phyloP scores from a whole-genome alignment of 352 stramenopile species.

The Plasmopara muralis region DNA sequence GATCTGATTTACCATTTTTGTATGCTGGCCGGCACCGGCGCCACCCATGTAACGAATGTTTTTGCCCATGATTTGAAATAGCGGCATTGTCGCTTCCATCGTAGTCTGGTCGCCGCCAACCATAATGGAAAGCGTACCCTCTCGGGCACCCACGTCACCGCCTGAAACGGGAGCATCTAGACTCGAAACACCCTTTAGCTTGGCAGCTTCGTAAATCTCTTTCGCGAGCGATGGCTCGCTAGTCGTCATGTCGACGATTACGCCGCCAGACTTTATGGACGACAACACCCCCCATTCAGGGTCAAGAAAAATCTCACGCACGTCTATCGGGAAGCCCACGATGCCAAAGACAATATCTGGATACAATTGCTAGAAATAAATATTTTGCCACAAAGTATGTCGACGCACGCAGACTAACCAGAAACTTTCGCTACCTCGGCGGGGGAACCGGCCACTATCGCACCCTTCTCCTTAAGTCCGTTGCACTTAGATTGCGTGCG shows the following conservation, averaged over 20 bases:
- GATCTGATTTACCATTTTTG: constrained; percentile 91
- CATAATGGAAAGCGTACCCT: constrained; percentile 88
- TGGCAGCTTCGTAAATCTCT: constrained; percentile 77
- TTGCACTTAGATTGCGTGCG: constrained; percentile 81
- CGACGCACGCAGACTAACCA: constrained; percentile 22
- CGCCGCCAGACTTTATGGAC: constrained; percentile 60
- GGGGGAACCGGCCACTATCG: constrained; percentile 57
- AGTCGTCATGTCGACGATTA: constrained; percentile 89
- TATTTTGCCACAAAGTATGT: background rate
- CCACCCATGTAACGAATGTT: constrained; percentile 88
- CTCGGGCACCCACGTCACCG: constrained; percentile 78
- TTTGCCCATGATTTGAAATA: constrained; percentile 87
- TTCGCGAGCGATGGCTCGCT: constrained; percentile 83
- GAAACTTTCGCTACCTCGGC: constrained; percentile 72
- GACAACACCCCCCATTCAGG: constrained; percentile 55
- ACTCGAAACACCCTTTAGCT: constrained; percentile 60
- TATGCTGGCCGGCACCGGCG: constrained; percentile 78
- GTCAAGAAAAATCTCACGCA: constrained; percentile 73
- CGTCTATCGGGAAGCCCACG: constrained; percentile 83
- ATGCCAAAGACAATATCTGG: constrained; percentile 88
- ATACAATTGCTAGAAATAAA: constrained; percentile 1
- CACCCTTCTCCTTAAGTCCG: constrained; percentile 63
- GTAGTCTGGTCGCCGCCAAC: constrained; percentile 75
- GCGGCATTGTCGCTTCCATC: constrained; percentile 63
- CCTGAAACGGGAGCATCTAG: constrained; percentile 81